Conservation (phyloP, 768 basidiomycete genomes). For the Stropharia rugosoannulata region DNA sequence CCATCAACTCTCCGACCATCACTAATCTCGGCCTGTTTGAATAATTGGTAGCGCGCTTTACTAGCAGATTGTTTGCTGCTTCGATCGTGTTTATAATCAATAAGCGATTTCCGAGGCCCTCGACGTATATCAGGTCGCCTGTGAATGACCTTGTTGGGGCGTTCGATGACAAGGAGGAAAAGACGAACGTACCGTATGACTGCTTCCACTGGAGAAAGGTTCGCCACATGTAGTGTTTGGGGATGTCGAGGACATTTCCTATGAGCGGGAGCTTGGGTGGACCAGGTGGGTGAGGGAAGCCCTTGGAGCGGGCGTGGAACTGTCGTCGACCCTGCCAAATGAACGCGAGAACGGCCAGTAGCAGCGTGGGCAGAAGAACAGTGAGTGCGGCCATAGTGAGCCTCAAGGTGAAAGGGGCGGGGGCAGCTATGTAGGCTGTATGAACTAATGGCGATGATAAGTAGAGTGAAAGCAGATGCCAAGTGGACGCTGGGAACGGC, state of each 20-base stretch:
- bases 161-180: not conserved
- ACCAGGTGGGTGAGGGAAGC: not conserved
- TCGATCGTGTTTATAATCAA: slow-evolving; percentile 4
- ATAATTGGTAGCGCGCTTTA: not conserved
- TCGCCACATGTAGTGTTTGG: not conserved
- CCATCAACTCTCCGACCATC: not conserved
- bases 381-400: not conserved
- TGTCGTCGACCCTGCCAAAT: not conserved
- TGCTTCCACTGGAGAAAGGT: not conserved
- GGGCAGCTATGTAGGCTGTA: too few species aligned
- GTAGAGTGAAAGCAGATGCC: too few species aligned
- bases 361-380: not conserved
- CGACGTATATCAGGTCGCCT: not conserved
- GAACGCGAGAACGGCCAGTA: not conserved
- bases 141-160: not conserved
- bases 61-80: not conserved
- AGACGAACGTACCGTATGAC: not conserved
- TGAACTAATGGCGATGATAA: too few species aligned
- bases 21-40: slow-evolving; percentile 1
- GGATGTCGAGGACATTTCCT: not conserved
- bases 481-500: too few species aligned
- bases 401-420: too few species aligned
- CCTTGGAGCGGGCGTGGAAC: not conserved
- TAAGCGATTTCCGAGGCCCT: not conserved
- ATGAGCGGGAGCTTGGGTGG: not conserved